A percentile compares a stretch with the other conserved stretches of the same genome.
Conservation (phyloP, 768 basidiomycete species). For the Terana coerulea region DNA sequence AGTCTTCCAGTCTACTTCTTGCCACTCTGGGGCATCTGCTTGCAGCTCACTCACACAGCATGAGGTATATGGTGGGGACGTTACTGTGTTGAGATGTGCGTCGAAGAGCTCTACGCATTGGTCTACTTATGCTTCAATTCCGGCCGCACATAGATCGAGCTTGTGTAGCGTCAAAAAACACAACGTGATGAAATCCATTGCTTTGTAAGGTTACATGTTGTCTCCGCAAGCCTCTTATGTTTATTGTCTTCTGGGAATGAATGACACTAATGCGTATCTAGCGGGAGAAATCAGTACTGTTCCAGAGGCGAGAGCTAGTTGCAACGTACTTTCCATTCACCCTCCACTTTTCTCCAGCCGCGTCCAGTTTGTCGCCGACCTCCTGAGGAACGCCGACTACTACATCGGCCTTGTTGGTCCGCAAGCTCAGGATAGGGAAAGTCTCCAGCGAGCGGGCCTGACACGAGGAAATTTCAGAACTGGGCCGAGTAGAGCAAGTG, state of each 20-base stretch:
- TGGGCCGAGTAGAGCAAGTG: constrained; percentile 14
- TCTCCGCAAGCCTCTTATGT: background rate
- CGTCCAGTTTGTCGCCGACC: constrained; percentile 64
- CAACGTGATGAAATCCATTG: too few relatives aligned
- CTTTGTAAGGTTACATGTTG: too few relatives aligned
- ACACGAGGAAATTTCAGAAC: background rate
- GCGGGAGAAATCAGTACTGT: background rate
- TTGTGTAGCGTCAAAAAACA: too few relatives aligned
- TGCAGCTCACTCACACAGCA: too few relatives aligned
- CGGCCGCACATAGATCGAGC: too few relatives aligned
- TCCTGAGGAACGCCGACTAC: constrained; percentile 76
- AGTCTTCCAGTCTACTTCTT: too few relatives aligned
- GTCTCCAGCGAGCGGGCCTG: constrained; percentile 73
- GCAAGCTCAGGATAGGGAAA: constrained; percentile 78
- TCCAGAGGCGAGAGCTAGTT: background rate
- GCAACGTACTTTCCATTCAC: constrained; percentile 64
- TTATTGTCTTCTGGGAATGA: constrained; percentile 15
- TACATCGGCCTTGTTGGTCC: constrained; percentile 96
- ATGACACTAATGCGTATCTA: constrained; percentile 26
- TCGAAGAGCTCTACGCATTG: too few relatives aligned
- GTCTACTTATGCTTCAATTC: too few relatives aligned
- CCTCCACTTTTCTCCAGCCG: constrained; percentile 67
- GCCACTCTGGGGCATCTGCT: too few relatives aligned
- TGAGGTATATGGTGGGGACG: too few relatives aligned
- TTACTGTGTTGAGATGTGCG: too few relatives aligned